Evolutionary conservation across 768 basidiomycete species (phyloP).

Genomic region (Serendipita indica): DNA sequence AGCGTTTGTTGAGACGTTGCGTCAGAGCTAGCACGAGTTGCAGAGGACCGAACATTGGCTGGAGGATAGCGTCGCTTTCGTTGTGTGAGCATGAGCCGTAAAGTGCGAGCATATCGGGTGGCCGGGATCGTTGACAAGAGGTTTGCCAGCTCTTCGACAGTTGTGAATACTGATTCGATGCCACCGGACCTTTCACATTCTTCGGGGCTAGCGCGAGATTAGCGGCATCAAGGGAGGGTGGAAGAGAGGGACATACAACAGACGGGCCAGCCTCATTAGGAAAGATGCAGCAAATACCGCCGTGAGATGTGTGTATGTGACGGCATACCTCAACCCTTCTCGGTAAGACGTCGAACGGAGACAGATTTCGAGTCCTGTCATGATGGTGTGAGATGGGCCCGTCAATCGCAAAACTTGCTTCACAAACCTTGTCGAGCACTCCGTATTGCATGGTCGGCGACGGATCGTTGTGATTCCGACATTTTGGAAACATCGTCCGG

Average conservation of each 20-base stretch:
- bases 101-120: conserved; percentile 78
- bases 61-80: conserved; percentile 25
- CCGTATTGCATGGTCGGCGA: conserved; percentile 70
- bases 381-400: not conserved
- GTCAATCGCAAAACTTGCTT: not conserved
- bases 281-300: conserved; percentile 91
- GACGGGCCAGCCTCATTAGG: conserved; percentile 65
- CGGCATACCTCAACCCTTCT: conserved; percentile 85
- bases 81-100: conserved; percentile 72
- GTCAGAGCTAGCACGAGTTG: conserved; percentile 1
- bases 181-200: conserved; percentile 40
- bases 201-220: conserved; percentile 41
- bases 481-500: conserved; percentile 78
- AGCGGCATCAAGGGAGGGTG: not conserved
- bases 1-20: conserved; percentile 45
- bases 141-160: conserved; percentile 63
- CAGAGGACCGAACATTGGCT: not conserved
- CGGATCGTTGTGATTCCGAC: conserved; percentile 57
- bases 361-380: conserved; percentile 47
- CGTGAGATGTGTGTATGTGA: conserved; percentile 83
- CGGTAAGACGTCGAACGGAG: conserved; percentile 71
- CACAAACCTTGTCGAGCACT: conserved; percentile 59
- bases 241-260: conserved; percentile 47
- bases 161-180: conserved; percentile 50
- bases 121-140: conserved; percentile 82